Conservation (phyloP, 352 stramenopile species). For the Globisporangium megalacanthum region DNA sequence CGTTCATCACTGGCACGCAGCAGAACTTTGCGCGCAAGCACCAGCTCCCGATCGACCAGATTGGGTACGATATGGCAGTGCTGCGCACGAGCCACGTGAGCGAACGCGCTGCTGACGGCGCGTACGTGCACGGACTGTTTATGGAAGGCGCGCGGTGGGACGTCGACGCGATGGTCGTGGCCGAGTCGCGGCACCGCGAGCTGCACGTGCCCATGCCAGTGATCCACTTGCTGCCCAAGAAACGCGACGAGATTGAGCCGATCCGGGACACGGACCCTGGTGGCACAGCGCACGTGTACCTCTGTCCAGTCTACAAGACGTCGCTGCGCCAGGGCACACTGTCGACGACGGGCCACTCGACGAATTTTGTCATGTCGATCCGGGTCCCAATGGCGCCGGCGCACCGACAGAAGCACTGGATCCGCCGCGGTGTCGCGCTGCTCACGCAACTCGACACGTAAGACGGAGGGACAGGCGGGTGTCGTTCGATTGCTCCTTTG, state of each 20-base stretch:
- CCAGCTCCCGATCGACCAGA: slow-evolving; percentile 88
- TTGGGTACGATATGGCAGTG: slow-evolving; percentile 87
- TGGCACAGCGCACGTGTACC: slow-evolving; percentile 89
- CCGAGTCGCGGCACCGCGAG: slow-evolving; percentile 81
- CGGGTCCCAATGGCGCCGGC: slow-evolving; percentile 83
- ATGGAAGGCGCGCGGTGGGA: slow-evolving; percentile 90
- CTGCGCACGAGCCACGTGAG: slow-evolving; percentile 40
- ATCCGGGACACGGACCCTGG: slow-evolving; percentile 86
- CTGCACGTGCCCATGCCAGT: slow-evolving; percentile 86
- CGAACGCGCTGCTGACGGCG: slow-evolving; percentile 73
- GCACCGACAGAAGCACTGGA: slow-evolving; percentile 93
- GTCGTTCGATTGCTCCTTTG: too few species aligned
- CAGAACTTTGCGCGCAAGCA: slow-evolving; percentile 92
- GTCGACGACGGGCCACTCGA: slow-evolving; percentile 92
- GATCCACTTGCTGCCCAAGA: slow-evolving; percentile 77
- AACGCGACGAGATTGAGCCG: slow-evolving; percentile 78
- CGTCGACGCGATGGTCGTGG: slow-evolving; percentile 46
- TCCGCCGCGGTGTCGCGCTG: slow-evolving; percentile 91
- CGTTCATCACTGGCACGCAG: slow-evolving; percentile 92
- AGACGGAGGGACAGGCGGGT: background rate
- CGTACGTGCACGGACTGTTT: slow-evolving; percentile 88
- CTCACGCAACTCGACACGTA: slow-evolving; percentile 91
- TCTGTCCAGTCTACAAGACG: slow-evolving; percentile 92
- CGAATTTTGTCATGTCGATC: slow-evolving; percentile 96
- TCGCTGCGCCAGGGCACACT: slow-evolving; percentile 88